A percentile compares a stretch with the other conserved stretches of the same genome.
phyloP scores from a whole-genome alignment of 352 stramenopile species.

The Phytopythium helicoides region DNA sequence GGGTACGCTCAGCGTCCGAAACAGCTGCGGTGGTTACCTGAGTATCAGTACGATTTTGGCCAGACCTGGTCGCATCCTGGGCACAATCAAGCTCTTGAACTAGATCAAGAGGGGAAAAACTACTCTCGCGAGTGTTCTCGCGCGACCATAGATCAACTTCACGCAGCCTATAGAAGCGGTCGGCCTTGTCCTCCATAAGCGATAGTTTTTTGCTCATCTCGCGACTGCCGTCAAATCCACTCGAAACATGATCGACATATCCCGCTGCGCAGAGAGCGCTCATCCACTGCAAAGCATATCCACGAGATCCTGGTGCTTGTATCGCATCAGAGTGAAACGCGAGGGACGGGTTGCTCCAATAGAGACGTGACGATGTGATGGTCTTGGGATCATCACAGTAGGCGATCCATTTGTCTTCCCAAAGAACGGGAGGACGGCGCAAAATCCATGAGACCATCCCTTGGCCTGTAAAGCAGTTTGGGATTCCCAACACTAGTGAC shows the following conservation, averaged over 20 bases:
- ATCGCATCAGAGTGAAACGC: slow-evolving; percentile 49
- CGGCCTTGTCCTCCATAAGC: slow-evolving; percentile 39
- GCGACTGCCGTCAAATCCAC: slow-evolving; percentile 3
- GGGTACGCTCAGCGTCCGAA: not conserved
- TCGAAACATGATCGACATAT: slow-evolving; percentile 52
- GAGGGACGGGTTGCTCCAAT: slow-evolving; percentile 32
- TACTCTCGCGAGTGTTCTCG: slow-evolving; percentile 29
- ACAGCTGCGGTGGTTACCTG: too few species aligned
- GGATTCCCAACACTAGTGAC: slow-evolving; percentile 25
- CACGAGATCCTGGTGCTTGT: slow-evolving; percentile 26
- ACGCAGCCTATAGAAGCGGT: slow-evolving; percentile 54
- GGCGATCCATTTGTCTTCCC: slow-evolving; percentile 50
- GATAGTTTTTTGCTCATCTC: slow-evolving; percentile 36
- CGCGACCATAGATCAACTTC: slow-evolving; percentile 49
- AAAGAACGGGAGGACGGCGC: slow-evolving; percentile 36
- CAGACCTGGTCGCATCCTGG: too few species aligned
- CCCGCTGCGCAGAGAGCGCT: slow-evolving; percentile 55
- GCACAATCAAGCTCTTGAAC: slow-evolving; percentile 62
- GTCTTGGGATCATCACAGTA: slow-evolving; percentile 36
- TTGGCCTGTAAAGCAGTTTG: slow-evolving; percentile 57
- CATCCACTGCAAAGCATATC: slow-evolving; percentile 48
- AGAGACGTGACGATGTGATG: slow-evolving; percentile 19
- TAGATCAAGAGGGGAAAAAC: slow-evolving; percentile 62
- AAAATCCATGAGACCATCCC: slow-evolving; percentile 65
- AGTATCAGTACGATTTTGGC: too few species aligned